Conservation (phyloP, 371 early-diverging fungal species). For the Mortierella sp. region DNA sequence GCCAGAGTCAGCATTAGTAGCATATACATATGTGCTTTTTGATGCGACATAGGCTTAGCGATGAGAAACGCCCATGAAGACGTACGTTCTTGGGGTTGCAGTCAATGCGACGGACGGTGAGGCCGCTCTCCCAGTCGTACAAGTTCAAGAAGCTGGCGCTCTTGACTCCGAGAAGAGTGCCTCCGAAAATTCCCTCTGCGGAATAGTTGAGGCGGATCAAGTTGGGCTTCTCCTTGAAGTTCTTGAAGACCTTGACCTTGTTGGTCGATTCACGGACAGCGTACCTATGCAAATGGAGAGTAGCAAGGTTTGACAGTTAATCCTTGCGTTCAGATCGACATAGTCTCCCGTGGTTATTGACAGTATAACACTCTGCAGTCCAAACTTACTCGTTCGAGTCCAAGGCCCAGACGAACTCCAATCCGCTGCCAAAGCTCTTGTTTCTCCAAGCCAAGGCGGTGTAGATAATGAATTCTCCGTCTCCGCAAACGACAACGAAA, state of each 20-base stretch:
- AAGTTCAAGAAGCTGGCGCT: conserved; percentile 89
- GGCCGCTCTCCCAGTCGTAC: conserved; percentile 97
- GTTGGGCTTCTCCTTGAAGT: conserved; percentile 90
- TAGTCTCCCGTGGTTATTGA: background rate
- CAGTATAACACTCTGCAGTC: background rate
- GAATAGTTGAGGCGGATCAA: conserved; percentile 79
- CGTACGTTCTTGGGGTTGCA: conserved; percentile 87
- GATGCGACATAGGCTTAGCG: background rate
- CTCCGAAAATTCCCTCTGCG: conserved; percentile 96
- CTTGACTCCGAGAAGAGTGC: conserved; percentile 91
- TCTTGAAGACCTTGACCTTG: conserved; percentile 90
- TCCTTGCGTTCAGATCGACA: background rate
- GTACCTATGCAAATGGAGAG: conserved; percentile 62
- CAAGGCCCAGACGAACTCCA: conserved; percentile 98
- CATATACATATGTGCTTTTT: background rate
- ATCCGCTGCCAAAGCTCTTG: conserved; percentile 97
- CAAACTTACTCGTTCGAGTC: conserved; percentile 88
- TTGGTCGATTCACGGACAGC: conserved; percentile 94
- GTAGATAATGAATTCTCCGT: conserved; percentile 99
- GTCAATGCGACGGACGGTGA: conserved; percentile 94
- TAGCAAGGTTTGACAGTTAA: background rate
- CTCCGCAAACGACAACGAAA: conserved; percentile 98
- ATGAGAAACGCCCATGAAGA: background rate
- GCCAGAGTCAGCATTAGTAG: background rate
- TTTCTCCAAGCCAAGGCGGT: conserved; percentile 99